Evolutionary conservation across 129 eudicot species (phyloP).

Genomic region (Helianthus annuus): DNA sequence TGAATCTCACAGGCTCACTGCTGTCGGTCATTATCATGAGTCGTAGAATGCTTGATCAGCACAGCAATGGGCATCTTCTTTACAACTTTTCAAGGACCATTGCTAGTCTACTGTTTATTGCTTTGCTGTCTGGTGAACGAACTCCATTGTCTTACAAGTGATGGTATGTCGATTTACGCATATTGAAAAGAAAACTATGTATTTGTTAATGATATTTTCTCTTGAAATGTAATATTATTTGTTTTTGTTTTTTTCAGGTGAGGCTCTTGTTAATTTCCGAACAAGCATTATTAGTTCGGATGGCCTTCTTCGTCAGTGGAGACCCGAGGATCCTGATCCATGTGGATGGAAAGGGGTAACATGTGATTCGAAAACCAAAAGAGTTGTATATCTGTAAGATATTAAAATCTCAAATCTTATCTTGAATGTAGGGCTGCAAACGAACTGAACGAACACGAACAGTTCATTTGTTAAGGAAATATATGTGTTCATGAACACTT

Average conservation of each 20-base stretch:
- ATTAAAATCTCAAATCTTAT: slow-evolving; percentile 2
- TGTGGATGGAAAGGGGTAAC: slow-evolving; percentile 95
- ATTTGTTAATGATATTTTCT: neutral
- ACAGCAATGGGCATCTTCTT: slow-evolving; percentile 61
- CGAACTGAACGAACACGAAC: too few species aligned
- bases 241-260: slow-evolving; percentile 48
- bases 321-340: slow-evolving; percentile 97
- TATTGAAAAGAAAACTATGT: neutral
- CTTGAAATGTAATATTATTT: slow-evolving; percentile 1
- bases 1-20: slow-evolving; percentile 8
- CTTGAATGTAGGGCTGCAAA: neutral
- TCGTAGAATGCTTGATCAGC: slow-evolving; percentile 49
- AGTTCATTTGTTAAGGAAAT: too few species aligned
- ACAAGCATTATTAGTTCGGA: slow-evolving; percentile 64
- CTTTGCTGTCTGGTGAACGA: slow-evolving; percentile 42
- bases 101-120: slow-evolving; percentile 43
- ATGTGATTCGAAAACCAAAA: slow-evolving; percentile 70
- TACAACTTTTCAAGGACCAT: slow-evolving; percentile 37
- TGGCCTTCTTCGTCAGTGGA: slow-evolving; percentile 79
- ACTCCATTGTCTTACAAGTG: slow-evolving; percentile 69
- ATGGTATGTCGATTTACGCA: slow-evolving; percentile 57
- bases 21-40: slow-evolving; percentile 37
- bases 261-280: slow-evolving; percentile 88
- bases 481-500: too few species aligned
- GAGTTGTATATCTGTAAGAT: slow-evolving; percentile 83